These are phyloP conservation scores for Lasiosphaeria hispida DNA, from an alignment of 495 filamentous ascomycete species.

Conservation along the genomic window DNA sequence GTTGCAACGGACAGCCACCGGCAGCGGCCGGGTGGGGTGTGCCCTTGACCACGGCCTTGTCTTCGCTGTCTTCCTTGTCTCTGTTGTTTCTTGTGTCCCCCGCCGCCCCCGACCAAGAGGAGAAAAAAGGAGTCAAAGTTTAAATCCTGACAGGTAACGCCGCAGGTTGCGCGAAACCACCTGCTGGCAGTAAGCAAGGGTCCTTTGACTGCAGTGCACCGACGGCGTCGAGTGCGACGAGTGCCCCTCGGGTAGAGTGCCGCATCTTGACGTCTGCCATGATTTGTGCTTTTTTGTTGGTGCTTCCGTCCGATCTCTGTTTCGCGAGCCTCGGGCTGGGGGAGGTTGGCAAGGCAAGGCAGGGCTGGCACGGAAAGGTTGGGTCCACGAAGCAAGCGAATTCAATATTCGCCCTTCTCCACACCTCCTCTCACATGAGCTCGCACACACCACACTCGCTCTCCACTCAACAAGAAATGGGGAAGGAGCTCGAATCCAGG, in stretches of 20 bases:
- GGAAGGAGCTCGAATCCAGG: not conserved
- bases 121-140: slow-evolving; percentile 23
- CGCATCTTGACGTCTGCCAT: no score
- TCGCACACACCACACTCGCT: no score
- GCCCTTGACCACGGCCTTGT: not conserved
- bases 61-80: slow-evolving; percentile 7
- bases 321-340: no score
- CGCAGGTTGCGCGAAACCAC: slow-evolving; percentile 1
- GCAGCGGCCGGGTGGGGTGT: slow-evolving; percentile 27
- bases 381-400: no score
- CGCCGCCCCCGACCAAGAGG: slow-evolving; percentile 14
- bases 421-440: no score
- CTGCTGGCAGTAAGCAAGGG: not conserved
- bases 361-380: no score
- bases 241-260: no score
- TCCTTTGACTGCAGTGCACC: no score
- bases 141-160: slow-evolving; percentile 24
- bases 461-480: not conserved
- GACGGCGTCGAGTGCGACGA: not conserved
- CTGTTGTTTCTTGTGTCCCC: slow-evolving; percentile 2
- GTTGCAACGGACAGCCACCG: slow-evolving; percentile 37
- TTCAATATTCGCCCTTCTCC: no score
- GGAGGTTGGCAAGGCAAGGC: no score
- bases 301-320: not conserved
- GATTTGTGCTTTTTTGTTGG: not conserved